phyloP scores from a whole-genome alignment of 2,329 filamentous ascomycete genomes.

The Pseudogymnoascus sp. region DNA sequence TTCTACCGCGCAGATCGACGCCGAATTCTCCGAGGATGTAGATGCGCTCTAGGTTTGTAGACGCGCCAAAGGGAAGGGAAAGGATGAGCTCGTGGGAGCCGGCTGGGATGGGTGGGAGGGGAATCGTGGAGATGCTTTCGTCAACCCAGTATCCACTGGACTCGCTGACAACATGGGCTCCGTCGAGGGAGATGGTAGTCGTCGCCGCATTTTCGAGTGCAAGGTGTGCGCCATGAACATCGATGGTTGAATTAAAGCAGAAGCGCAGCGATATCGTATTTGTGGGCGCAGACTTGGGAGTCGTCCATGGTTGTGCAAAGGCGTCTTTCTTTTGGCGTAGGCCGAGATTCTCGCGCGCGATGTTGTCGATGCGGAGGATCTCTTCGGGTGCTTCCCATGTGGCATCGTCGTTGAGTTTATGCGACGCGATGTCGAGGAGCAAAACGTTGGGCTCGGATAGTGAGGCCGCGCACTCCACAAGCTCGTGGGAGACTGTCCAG shows the following conservation, averaged over 20 bases:
- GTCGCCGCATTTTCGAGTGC: conserved; percentile 24
- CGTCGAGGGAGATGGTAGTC: conserved; percentile 20
- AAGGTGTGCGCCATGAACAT: conserved; percentile 15
- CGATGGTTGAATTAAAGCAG: conserved; percentile 19
- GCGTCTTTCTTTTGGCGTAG: conserved; percentile 23
- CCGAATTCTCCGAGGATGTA: conserved; percentile 26
- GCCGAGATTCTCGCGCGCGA: conserved; percentile 19
- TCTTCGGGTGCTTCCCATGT: conserved; percentile 20
- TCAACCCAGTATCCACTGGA: conserved; percentile 25
- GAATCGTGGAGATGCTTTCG: conserved; percentile 23
- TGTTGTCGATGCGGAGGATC: conserved; percentile 26
- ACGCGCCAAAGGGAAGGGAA: conserved; percentile 22
- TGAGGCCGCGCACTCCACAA: conserved; percentile 6
- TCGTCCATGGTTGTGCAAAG: conserved; percentile 25
- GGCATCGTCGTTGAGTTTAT: conserved; percentile 18
- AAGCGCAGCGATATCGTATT: conserved; percentile 21
- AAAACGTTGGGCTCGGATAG: conserved; percentile 27
- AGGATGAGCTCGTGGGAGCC: conserved; percentile 21
- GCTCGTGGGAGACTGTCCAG: not conserved
- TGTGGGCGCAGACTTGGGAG: conserved; percentile 14
- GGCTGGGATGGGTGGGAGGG: conserved; percentile 19
- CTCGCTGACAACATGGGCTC: conserved; percentile 7
- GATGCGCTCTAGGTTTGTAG: conserved; percentile 26
- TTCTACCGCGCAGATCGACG: conserved; percentile 15
- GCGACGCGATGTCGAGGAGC: conserved; percentile 25